Evolutionary conservation across 169 alveolate genomes (phyloP), one percentile per base, ranked within the genome.

Genomic region (Condylostoma magnum): DNA sequence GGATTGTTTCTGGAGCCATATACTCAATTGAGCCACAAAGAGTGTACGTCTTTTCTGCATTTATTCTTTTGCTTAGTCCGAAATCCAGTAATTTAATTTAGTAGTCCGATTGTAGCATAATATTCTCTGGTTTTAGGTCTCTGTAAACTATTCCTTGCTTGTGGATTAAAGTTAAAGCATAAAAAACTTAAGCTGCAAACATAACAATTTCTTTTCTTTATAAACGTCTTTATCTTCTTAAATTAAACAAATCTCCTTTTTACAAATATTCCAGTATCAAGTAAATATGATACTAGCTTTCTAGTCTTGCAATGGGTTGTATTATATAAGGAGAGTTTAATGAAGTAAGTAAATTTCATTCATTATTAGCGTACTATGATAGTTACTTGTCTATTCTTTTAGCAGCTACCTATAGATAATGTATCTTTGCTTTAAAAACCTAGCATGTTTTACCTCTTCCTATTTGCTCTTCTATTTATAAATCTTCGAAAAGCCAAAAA

Each of bases 241-340:
- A 48, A 71, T 89, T 94, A 46, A 85, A 79, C 31, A 92, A 66
- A 46, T 92, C 94, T 18, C 95, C 94, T 30, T 94, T 94, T 65
- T 88, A 80, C 56, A 88, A 75, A 51, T 82, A 82, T 54, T 81
- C 84, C 87, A 81, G 82, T 0, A 85, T 84, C 48, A 90, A 83
- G 71, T 79, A 87, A 41, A 85, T 41, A 60, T 86, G 83, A 57
- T 80, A 65, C 67, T 84, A 77, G 41, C 90, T 86, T 76, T 90
- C 75, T 73, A 90, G 85, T 15, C 85, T 87, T 65, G 75, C 86
- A 43, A 80, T 77, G 69, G 79, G 68, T 12, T 84, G 81, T 18
- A 90, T 90, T 52, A 90, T 53, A 65, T 84, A 83, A 28, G 94
- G 95, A 48, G 68, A 79, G 37, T 84, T 84, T 2, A 79, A 69